A percentile compares a stretch with the other conserved stretches of the same genome.
Conservation (phyloP, 768 basidiomycete species). For the Filobasidium floriforme region DNA sequence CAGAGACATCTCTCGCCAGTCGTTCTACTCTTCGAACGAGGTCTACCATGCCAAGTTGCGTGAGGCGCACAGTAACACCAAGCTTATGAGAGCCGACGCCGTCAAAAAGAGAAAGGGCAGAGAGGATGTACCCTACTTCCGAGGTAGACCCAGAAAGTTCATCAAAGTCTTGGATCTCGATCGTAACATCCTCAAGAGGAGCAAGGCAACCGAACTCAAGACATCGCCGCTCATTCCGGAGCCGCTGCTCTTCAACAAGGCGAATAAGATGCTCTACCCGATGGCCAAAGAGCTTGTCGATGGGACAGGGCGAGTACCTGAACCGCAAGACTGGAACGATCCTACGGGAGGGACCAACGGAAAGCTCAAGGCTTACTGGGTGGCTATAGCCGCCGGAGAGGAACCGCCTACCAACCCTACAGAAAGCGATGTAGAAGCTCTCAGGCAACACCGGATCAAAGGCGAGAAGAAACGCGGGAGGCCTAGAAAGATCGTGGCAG, state of each 20-base stretch:
- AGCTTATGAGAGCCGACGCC: no score
- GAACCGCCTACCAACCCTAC: neutral
- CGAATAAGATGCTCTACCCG: slow-evolving; percentile 28
- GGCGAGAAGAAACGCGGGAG: slow-evolving; percentile 13
- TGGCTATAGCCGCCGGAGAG: neutral
- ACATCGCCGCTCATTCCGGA: slow-evolving; percentile 28
- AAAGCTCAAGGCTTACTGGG: neutral
- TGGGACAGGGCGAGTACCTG: slow-evolving; percentile 31
- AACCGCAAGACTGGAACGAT: slow-evolving; percentile 26
- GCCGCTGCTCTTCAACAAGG: slow-evolving; percentile 31
- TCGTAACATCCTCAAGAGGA: slow-evolving; percentile 36
- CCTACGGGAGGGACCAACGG: slow-evolving; percentile 12
- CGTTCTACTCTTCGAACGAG: neutral
- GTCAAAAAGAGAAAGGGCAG: neutral
- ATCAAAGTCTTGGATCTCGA: slow-evolving; percentile 40
- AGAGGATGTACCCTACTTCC: neutral
- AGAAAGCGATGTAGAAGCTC: neutral
- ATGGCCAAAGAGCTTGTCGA: slow-evolving; percentile 26
- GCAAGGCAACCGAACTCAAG: slow-evolving; percentile 23
- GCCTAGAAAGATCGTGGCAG: no score
- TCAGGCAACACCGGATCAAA: slow-evolving; percentile 4
- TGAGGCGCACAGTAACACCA: neutral
- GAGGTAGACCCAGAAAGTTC: slow-evolving; percentile 41
- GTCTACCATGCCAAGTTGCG: neutral
- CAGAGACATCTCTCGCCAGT: neutral